These are phyloP conservation scores for Osmozyma mogii DNA, from an alignment of 805 yeast genomes.

Conservation along the genomic window DNA sequence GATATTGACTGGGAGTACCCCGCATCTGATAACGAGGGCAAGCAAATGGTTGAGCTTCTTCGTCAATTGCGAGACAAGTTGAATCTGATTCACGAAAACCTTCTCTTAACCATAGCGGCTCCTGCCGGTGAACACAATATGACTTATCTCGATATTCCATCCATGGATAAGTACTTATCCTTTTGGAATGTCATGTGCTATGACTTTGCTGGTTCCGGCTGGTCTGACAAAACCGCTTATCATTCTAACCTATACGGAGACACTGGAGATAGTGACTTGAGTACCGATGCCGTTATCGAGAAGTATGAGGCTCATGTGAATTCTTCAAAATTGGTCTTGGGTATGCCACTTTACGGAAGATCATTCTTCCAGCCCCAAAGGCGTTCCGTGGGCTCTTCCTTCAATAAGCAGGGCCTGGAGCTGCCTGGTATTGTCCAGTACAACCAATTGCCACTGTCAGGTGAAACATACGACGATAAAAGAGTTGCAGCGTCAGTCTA, in stretches of 20 bases:
- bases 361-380: constrained; percentile 19
- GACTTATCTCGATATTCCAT: constrained; percentile 33
- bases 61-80: constrained; percentile 31
- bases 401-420: constrained; percentile 12
- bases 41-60: constrained; percentile 37
- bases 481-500: constrained; percentile 36
- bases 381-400: constrained; percentile 37
- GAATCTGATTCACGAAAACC: constrained; percentile 19
- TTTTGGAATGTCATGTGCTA: constrained; percentile 90
- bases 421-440: constrained; percentile 38
- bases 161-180: constrained; percentile 52
- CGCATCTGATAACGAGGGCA: constrained; percentile 35
- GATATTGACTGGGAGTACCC: constrained; percentile 98
- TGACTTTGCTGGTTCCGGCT: constrained; percentile 67
- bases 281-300: constrained; percentile 42
- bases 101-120: constrained; percentile 63
- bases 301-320: constrained; percentile 33
- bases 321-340: constrained; percentile 69
- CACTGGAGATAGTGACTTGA: constrained; percentile 32
- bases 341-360: constrained; percentile 84
- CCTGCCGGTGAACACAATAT: constrained; percentile 56
- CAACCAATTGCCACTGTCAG: constrained; percentile 43
- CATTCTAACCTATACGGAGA: constrained; percentile 59
- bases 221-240: constrained; percentile 56
- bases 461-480: constrained; percentile 45